These are phyloP conservation scores for Rhypophila decipiens DNA, from an alignment of 495 filamentous ascomycete species.

Conservation along the genomic window DNA sequence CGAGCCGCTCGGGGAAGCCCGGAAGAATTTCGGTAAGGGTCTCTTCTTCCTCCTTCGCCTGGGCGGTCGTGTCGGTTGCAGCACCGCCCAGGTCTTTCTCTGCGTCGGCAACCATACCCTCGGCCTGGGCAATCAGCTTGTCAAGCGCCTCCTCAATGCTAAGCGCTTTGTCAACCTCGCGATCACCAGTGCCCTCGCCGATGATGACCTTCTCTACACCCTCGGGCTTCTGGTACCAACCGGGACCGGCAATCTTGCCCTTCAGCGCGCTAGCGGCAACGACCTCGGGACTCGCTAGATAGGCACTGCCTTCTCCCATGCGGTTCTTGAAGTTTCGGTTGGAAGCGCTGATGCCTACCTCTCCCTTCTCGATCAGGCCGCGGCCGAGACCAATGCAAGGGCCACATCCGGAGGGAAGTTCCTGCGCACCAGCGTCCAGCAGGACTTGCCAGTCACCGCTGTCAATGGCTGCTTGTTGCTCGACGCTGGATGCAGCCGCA, in stretches of 20 bases:
- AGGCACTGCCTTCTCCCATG: slow-evolving; percentile 87
- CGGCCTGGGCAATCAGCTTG: slow-evolving; percentile 59
- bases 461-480: slow-evolving; percentile 74
- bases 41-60: slow-evolving; percentile 20
- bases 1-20: slow-evolving; percentile 61
- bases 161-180: slow-evolving; percentile 53
- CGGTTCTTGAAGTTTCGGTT: slow-evolving; percentile 94
- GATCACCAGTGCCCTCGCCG: slow-evolving; percentile 64
- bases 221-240: slow-evolving; percentile 68
- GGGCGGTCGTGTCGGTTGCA: slow-evolving; percentile 7
- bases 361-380: slow-evolving; percentile 75
- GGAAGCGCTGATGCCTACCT: slow-evolving; percentile 81
- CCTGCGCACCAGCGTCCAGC: slow-evolving; percentile 69
- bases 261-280: slow-evolving; percentile 82
- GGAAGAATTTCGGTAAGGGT: slow-evolving; percentile 56
- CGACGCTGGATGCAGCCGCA: slow-evolving; percentile 74
- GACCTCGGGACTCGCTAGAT: slow-evolving; percentile 84
- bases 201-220: slow-evolving; percentile 59
- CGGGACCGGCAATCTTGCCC: slow-evolving; percentile 73
- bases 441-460: slow-evolving; percentile 84
- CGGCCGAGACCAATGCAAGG: slow-evolving; percentile 88
- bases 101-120: slow-evolving; percentile 51
- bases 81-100: slow-evolving; percentile 21
- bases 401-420: slow-evolving; percentile 74
- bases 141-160: slow-evolving; percentile 63